Evolutionary conservation across 805 yeast genomes (phyloP).

Genomic region (Yarrowia porcina): DNA sequence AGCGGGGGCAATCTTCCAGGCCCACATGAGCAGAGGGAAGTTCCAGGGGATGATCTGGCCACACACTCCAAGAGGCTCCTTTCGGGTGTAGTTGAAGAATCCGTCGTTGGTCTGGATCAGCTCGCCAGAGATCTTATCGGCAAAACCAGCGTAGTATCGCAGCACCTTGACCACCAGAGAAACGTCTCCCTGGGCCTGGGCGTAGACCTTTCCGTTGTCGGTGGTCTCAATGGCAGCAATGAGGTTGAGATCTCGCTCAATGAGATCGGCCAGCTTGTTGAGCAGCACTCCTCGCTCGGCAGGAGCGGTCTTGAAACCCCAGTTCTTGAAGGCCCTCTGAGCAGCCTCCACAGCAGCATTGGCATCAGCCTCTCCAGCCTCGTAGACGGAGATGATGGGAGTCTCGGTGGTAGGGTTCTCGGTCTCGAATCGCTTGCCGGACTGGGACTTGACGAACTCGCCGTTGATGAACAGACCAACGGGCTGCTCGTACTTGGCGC

Average conservation of each 20-base stretch:
- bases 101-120: conserved; percentile 57
- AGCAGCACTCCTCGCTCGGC: conserved; percentile 55
- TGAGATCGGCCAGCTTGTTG: conserved; percentile 70
- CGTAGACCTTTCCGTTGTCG: conserved; percentile 79
- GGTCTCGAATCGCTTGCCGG: conserved; percentile 41
- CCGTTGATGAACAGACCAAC: conserved; percentile 87
- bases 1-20: conserved; percentile 84
- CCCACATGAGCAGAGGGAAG: conserved; percentile 68
- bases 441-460: conserved; percentile 60
- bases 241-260: conserved; percentile 67
- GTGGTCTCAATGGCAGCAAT: conserved; percentile 80
- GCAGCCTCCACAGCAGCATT: conserved; percentile 83
- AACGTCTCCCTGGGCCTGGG: conserved; percentile 46
- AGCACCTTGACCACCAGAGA: conserved; percentile 53
- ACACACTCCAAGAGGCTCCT: conserved; percentile 65
- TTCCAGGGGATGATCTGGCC: conserved; percentile 74
- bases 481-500: conserved; percentile 68
- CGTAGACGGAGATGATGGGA: conserved; percentile 52
- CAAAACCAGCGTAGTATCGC: conserved; percentile 71
- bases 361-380: conserved; percentile 72
- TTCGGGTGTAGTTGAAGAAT: conserved; percentile 64
- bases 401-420: conserved; percentile 53
- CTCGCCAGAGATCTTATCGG: conserved; percentile 55
- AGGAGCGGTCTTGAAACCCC: conserved; percentile 67
- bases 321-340: conserved; percentile 65